Evolutionary conservation across 2,329 filamentous ascomycete genomes (phyloP), one percentile per base, ranked within the genome.

Genomic region (Elsinoe necatrix): DNA sequence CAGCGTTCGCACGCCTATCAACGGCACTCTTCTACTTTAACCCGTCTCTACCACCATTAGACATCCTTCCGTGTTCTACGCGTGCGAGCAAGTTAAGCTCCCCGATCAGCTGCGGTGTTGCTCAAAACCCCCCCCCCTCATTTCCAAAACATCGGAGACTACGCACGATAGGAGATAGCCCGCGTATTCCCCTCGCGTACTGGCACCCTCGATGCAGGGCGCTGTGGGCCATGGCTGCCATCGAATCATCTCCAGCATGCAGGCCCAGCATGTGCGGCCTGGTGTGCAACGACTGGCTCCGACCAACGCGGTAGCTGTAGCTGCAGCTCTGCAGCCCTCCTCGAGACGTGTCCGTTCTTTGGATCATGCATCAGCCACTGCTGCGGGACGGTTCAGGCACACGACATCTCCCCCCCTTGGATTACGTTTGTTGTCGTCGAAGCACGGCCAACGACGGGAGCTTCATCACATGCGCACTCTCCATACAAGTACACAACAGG

Each of bases 21-120:
- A 52, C 48, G 48, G 48, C 48, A 39, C 31, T 52, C 48, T 31
- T 52, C 48, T 52, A 52, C 34, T 52, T 52, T 34, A 52, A 52
- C 48, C 48, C 48, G 48, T 37, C 31, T 52, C 31, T 37, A 52
- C 48, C 48, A 52, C 48, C 25, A 52, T 52, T 25, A 50, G 11
- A 31, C 45, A 50, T 31, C 45, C 45, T 34, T 25, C 45, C 25
- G 27, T 2, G 23, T 50, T 21, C 23, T 20, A 42, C 16, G 39
- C 18, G 39, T 42, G 18, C 11, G n/a, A 41, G 5, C 21, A 20
- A 48, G 43, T 21, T 29, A 48, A 48, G 23, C 43, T 37, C 43
- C 20, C 7, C 21, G 21, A 48, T 48, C 21, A 48, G 23, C 43
- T 48, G 43, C 34, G 34, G 34, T n/a, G 20, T 4, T 43, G 9